A percentile compares a stretch with the other conserved stretches of the same genome.
Evolutionary conservation across 116 monocot genomes (phyloP).

Genomic region (Thalassia testudinum): DNA sequence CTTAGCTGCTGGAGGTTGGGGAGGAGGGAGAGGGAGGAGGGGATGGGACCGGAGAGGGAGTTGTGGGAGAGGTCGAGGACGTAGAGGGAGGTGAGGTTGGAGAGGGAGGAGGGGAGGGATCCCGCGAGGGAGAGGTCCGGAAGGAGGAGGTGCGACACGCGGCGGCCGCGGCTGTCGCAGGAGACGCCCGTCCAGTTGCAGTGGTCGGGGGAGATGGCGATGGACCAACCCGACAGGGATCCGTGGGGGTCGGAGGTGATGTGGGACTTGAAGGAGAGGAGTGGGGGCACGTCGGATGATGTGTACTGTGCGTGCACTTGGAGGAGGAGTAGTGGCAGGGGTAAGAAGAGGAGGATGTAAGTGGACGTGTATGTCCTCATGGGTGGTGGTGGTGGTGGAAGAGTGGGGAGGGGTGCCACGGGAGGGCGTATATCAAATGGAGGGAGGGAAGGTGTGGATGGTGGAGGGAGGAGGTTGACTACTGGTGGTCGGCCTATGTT

Average conservation of each 20-base stretch:
- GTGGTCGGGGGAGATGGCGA: neutral
- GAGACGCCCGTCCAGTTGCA: conserved; percentile 77
- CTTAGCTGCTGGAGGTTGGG: conserved; percentile 34
- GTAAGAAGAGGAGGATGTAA: too few species aligned
- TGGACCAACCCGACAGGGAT: conserved; percentile 33
- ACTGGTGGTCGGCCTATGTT: too few species aligned
- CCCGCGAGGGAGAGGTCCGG: conserved; percentile 28
- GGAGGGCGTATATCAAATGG: too few species aligned
- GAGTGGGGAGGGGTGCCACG: too few species aligned
- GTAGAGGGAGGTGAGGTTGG: conserved; percentile 40
- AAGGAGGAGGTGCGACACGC: conserved; percentile 34
- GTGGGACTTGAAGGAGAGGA: conserved; percentile 39
- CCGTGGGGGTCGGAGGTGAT: conserved; percentile 20
- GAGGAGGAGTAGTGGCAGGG: too few species aligned
- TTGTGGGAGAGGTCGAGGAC: conserved; percentile 66
- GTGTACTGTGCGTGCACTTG: too few species aligned
- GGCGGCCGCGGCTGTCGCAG: conserved; percentile 15
- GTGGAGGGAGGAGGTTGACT: too few species aligned
- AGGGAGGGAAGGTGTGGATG: too few species aligned
- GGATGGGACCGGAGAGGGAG: conserved; percentile 36
- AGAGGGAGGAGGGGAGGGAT: conserved; percentile 30
- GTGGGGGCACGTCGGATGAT: conserved; percentile 7
- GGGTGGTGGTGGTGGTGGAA: too few species aligned
- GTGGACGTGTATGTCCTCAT: too few species aligned
- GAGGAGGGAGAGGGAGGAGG: conserved; percentile 29